Conservation (phyloP, 78 protist species). For the Dictyostelium brefeldianum region DNA sequence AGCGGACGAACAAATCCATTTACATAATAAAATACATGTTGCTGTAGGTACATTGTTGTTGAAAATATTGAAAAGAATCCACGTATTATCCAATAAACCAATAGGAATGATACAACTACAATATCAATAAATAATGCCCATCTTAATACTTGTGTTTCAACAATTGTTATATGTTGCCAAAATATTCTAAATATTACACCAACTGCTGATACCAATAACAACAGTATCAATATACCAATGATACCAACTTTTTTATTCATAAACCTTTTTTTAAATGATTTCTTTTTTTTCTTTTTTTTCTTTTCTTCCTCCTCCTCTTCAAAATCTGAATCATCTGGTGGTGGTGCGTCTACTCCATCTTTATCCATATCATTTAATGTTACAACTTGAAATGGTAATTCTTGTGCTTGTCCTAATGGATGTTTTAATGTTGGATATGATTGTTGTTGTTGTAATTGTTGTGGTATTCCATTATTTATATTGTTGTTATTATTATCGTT, state of each 20-base stretch:
- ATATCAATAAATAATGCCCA: slow-evolving; percentile 64
- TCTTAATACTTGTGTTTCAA: slow-evolving; percentile 5
- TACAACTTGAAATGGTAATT: slow-evolving; percentile 33
- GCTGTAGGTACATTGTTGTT: slow-evolving; percentile 59
- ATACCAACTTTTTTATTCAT: background rate
- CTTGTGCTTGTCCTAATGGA: slow-evolving; percentile 68
- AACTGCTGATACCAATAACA: slow-evolving; percentile 26
- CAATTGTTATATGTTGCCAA: slow-evolving; percentile 36
- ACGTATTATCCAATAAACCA: slow-evolving; percentile 28
- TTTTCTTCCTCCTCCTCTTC: slow-evolving; percentile 26
- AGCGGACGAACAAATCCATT: slow-evolving; percentile 51
- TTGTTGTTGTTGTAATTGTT: no score
- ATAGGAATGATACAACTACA: background rate
- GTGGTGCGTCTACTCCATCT: background rate
- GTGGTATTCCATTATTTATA: background rate
- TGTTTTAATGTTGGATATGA: slow-evolving; percentile 13
- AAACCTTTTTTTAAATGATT: background rate
- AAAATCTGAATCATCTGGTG: slow-evolving; percentile 25
- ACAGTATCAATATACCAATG: background rate
- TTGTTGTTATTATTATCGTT: background rate
- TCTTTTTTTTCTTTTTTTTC: slow-evolving; percentile 30
- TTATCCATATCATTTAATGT: slow-evolving; percentile 10
- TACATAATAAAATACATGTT: slow-evolving; percentile 63
- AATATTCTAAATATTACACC: slow-evolving; percentile 51
- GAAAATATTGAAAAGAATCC: slow-evolving; percentile 40